phyloP scores from a whole-genome alignment of 495 filamentous ascomycete species.

The Penicillium arizonense region DNA sequence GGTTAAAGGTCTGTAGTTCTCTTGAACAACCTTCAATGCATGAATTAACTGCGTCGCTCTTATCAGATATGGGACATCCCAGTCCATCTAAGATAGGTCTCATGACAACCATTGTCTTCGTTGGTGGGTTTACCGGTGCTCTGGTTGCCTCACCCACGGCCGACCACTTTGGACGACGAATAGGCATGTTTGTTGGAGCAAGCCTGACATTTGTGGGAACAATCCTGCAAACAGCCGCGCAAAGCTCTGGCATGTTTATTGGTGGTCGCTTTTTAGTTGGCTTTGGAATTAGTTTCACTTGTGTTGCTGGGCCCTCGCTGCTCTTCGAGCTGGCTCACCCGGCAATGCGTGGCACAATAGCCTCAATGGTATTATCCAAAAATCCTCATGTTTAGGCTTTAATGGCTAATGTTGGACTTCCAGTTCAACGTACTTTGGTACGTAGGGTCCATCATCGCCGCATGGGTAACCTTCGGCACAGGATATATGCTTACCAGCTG shows the following conservation, averaged over 20 bases:
- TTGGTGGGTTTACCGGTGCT: no score
- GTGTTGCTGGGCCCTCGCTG: conserved; percentile 70
- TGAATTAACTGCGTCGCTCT: no score
- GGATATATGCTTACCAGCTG: neutral
- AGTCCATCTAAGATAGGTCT: no score
- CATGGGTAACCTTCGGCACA: neutral
- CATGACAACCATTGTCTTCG: no score
- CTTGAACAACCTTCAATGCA: no score
- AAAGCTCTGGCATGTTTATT: conserved; percentile 57
- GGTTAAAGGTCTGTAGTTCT: no score
- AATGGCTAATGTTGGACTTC: no score
- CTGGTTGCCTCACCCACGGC: neutral
- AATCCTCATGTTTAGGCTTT: no score
- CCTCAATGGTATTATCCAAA: conserved; percentile 11
- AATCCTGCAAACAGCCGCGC: conserved; percentile 49
- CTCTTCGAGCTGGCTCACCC: conserved; percentile 75
- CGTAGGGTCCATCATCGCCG: neutral
- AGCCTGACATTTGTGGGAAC: conserved; percentile 62
- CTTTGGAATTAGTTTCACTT: conserved; percentile 66
- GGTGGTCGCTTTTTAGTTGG: conserved; percentile 76
- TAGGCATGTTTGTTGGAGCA: conserved; percentile 64
- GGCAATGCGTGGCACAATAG: conserved; percentile 64
- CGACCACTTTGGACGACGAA: conserved; percentile 46
- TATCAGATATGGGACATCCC: no score
- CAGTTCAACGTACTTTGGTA: neutral